phyloP scores from a whole-genome alignment of 495 filamentous ascomycete species.

The Aspergillus bertholletiae region DNA sequence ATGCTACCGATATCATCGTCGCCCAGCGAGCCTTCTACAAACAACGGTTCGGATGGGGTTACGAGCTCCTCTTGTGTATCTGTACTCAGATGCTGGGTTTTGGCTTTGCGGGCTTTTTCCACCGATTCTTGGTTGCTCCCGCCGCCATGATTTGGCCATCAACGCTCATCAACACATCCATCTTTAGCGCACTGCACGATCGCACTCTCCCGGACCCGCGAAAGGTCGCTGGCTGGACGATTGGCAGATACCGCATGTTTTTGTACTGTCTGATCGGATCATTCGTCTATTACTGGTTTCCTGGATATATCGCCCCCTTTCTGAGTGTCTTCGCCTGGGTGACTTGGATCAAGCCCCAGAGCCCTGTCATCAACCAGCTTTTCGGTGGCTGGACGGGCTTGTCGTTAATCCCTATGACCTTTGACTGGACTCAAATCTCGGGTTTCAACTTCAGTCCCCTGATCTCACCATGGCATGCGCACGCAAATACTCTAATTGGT shows the following conservation, averaged over 20 bases:
- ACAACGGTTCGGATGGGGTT: constrained; percentile 62
- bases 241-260: constrained; percentile 64
- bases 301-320: constrained; percentile 44
- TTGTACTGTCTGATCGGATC: constrained; percentile 54
- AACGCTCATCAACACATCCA: constrained; percentile 58
- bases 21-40: constrained; percentile 66
- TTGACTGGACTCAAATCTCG: constrained; percentile 68
- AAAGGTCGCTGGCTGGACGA: constrained; percentile 60
- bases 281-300: constrained; percentile 62
- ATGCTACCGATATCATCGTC: constrained; percentile 63
- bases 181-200: constrained; percentile 73
- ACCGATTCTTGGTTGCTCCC: constrained; percentile 56
- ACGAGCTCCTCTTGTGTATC: constrained; percentile 64
- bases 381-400: constrained; percentile 60
- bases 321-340: constrained; percentile 45
- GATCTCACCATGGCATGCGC: constrained; percentile 65
- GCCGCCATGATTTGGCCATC: constrained; percentile 76
- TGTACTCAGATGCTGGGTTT: constrained; percentile 71
- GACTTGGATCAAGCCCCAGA: constrained; percentile 51
- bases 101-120: constrained; percentile 66
- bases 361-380: constrained; percentile 50
- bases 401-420: constrained; percentile 59
- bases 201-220: constrained; percentile 52
- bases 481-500: constrained; percentile 55
- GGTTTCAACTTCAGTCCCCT: constrained; percentile 65